Base-by-base conservation (phyloP, 164 flowering plant species). In the Paratinospora sagittata region DNA sequence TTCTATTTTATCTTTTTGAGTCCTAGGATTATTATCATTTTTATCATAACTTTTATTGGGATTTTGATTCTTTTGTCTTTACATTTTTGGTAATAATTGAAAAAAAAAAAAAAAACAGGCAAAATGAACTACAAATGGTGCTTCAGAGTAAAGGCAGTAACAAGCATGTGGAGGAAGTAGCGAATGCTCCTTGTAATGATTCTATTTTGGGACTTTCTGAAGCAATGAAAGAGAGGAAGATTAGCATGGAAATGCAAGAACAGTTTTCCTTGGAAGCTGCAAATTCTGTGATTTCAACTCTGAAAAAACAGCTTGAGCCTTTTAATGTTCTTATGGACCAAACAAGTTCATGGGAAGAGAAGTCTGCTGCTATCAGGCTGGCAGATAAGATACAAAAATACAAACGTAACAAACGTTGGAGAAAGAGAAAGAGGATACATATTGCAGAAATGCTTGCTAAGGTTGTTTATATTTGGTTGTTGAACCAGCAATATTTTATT, bases 321-420 rank as follows among this genome's bases (percentile, higher is more conserved):
- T 88, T 92, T 74, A 86, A 85, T 74, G 81, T 79, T 66, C 65
- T 83, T n/a, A 75, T 80, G 3, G 86, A 85, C 78, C 88, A 86
- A 67, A 81, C 67, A 10, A 72, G 68, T 60, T 85, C 87, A 0
- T 95, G 97, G 97, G 97, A 95, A 82, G 97, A 90, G 75, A 95
- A 84, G 72, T 92, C 97, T 27, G 86, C 84, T 3, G 88, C 82
- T 0, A 76, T 84, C 57, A 85, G 84, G 67, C 80, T 95, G 69
- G 80, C 81, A 57, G 77, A 81, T 52, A 92, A 85, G 79, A 67
- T 84, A 7, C 76, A 76, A 24, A 95, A 95, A 79, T 78, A 83
- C 47, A 86, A 84, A 69, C 74, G 97, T 62, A 95, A 95, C 73
- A 90, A 88, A 72, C 81, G 63, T 27, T 91, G 99, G 99, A 86